Conservation (phyloP, 192 early-diverging fungal species). For the Funneliformis mosseae region DNA sequence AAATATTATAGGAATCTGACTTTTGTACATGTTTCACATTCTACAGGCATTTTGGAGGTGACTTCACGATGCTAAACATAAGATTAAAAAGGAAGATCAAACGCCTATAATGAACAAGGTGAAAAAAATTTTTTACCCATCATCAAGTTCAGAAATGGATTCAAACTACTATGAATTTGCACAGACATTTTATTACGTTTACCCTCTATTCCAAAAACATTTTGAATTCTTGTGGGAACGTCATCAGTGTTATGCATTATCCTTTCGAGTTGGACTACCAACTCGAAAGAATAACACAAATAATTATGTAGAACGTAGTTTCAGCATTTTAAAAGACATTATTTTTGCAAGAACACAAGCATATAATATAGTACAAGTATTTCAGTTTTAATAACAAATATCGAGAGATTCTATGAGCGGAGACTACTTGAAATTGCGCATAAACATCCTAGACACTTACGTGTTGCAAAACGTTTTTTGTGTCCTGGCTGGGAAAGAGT, state of each 20-base stretch:
- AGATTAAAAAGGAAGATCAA: not conserved
- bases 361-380: not conserved
- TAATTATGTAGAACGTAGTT: not conserved
- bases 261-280: not conserved
- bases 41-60: not conserved
- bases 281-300: not conserved
- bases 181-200: not conserved
- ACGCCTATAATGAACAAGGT: not conserved
- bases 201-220: not conserved
- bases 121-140: not conserved
- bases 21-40: not conserved
- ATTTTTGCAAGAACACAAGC: not conserved
- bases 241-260: not conserved
- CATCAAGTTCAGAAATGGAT: not conserved
- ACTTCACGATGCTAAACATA: not conserved
- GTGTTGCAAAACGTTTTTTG: not conserved
- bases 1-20: too few species aligned
- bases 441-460: not conserved
- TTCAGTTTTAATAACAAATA: not conserved
- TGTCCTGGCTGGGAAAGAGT: not conserved
- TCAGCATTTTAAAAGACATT: constrained; percentile 13
- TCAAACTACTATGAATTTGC: not conserved
- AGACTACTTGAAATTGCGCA: not conserved
- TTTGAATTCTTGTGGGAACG: not conserved
- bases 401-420: not conserved